Evolutionary conservation across 139 green algal species (phyloP), one percentile per base, ranked within the genome.

Genomic region (Auxenochlorella protothecoides): DNA sequence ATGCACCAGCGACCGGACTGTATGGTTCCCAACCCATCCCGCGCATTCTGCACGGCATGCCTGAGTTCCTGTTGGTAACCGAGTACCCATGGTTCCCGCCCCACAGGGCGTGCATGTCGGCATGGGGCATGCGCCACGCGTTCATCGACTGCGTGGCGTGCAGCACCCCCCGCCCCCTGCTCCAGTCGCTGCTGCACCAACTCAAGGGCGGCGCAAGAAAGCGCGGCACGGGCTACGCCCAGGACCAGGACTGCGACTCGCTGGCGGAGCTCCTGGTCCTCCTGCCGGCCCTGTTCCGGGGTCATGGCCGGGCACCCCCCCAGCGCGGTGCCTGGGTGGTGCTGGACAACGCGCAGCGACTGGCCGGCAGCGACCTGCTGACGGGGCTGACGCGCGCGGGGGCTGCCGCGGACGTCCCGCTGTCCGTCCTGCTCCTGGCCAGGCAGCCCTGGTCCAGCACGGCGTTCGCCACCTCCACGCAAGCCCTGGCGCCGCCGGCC

Each of bases 61-160:
- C 27, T 44, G 27, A 44, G 27, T 44, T 44, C 27, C 27, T 44
- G 27, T 44, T 44, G 27, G 0, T 44, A 44, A 44, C 27, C 27
- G 27, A 44, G 27, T 44, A 44, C 27, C 27, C 27, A 44, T 44
- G 27, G 0, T 1, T 44, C 27, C 27, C 27, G 27, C 27, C 27
- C 27, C 27, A 44, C 27, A 44, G 27, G 27, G 27, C 27, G 27
- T 44, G 27, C 27, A 44, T 44, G 27, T 44, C 27, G 27, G 27
- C 27, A 44, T 44, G 27, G 27, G 27, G 27, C 27, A 44, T 66
- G 16, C 59, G 61, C 5, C 63, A 81, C 52, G 74, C 66, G 12
- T 87, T 84, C 54, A 59, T 84, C 64, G 77, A 79, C 73, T 78
- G 74, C 62, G 13, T 56, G 8, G 80, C 86, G 55, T 56, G 8